A percentile compares a stretch with the other conserved stretches of the same genome.
These are phyloP conservation scores for Lupinus albus DNA, from an alignment of 306 rosid genomes.

Conservation along the genomic window DNA sequence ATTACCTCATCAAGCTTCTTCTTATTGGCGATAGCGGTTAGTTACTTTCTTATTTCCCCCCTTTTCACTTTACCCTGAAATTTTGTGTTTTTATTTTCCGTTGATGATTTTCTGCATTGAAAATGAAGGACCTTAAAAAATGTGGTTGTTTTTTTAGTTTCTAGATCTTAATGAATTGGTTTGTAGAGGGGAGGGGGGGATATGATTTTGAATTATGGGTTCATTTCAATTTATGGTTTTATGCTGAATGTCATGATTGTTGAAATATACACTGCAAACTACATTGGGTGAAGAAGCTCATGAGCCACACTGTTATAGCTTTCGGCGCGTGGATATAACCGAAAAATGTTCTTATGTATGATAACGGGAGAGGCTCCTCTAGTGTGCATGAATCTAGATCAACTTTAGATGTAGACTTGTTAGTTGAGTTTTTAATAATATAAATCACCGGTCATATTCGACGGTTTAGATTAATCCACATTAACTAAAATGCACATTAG, in stretches of 20 bases:
- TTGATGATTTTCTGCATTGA: neutral
- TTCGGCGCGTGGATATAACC: no score
- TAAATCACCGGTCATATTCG: no score
- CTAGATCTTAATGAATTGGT: slow-evolving; percentile 33
- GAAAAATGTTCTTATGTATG: no score
- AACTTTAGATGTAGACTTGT: no score
- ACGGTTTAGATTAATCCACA: no score
- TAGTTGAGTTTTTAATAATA: no score
- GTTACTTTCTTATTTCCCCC: neutral
- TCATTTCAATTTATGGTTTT: slow-evolving; percentile 20
- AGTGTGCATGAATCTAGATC: no score
- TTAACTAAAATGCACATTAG: no score
- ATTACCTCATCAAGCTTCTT: slow-evolving; percentile 77
- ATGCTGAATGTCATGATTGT: neutral
- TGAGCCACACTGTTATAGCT: neutral
- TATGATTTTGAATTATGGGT: slow-evolving; percentile 11
- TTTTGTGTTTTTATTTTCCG: no score
- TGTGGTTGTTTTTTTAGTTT: neutral
- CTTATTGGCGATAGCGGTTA: slow-evolving; percentile 81
- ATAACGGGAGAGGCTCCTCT: no score
- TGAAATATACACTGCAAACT: neutral
- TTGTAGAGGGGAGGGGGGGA: no score
- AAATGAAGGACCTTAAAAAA: slow-evolving; percentile 25
- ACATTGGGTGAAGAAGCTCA: neutral
- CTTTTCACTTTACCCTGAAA: no score